Percentiles rank a stretch among this genome's conserved stretches.
Conservation (phyloP, 2,329 filamentous ascomycete species). For the Epichloe aotearoae region DNA sequence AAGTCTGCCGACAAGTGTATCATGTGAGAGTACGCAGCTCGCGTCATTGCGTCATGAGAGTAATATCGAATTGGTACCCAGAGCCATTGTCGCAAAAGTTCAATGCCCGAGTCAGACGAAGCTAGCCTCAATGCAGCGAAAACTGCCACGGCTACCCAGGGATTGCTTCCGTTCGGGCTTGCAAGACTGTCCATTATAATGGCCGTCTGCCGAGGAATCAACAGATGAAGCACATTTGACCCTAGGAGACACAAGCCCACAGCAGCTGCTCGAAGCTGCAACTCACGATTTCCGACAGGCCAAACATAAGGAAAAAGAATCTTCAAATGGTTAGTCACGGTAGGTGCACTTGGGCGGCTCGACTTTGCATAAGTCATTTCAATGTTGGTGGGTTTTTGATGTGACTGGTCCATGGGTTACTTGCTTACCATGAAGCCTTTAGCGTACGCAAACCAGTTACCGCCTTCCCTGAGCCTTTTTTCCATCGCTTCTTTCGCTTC, state of each 20-base stretch:
- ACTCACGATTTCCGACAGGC: conserved; percentile 50
- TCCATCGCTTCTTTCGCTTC: conserved; percentile 45
- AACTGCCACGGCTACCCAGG: conserved; percentile 38
- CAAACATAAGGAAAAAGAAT: conserved; percentile 70
- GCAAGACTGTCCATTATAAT: conserved; percentile 58
- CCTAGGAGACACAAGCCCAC: conserved; percentile 56
- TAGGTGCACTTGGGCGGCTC: neutral
- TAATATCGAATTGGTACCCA: conserved; percentile 47
- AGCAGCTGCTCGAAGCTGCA: conserved; percentile 55
- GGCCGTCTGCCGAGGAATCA: conserved; percentile 72
- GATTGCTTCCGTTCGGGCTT: conserved; percentile 26
- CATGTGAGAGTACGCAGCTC: conserved; percentile 45
- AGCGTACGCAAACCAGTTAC: conserved; percentile 64
- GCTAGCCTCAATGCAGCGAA: conserved; percentile 39
- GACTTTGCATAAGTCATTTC: no score
- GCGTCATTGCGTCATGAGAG: conserved; percentile 38
- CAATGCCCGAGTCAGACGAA: conserved; percentile 41
- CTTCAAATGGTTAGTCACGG: conserved; percentile 20
- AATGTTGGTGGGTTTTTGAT: no score
- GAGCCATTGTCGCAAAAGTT: conserved; percentile 39
- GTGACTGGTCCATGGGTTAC: neutral
- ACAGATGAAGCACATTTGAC: conserved; percentile 59
- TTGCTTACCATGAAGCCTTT: conserved; percentile 51
- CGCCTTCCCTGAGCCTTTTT: conserved; percentile 58
- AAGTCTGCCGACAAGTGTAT: conserved; percentile 49